Evolutionary conservation across 805 yeast species (phyloP), one percentile per base, ranked within the genome.

Genomic region (Saccharomyces mikatae): DNA sequence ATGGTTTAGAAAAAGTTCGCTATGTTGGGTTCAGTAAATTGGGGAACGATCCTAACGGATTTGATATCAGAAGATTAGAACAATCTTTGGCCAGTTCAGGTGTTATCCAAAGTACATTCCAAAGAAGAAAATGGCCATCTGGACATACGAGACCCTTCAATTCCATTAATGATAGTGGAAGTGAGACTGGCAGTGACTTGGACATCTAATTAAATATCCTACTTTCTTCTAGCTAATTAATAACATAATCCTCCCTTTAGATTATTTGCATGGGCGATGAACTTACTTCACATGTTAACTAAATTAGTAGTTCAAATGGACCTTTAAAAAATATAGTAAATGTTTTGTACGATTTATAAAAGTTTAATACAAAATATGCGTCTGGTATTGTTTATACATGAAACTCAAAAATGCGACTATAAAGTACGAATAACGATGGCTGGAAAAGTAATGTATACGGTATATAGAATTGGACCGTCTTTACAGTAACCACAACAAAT

Each of bases 1-100:
- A 78, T 41, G 91, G 91, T 1, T 68, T 75, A 47, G 92, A 87
- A 60, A 64, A 73, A 3, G 75, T 77, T 13, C 71, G 88, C 56
- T 62, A 87, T 4, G 76, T 87, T 4, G 96, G 96, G 5, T 84
- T 89, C 62, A 84, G 83, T 52, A 77, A 79, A 31, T 70, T 88
- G 47, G 79, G 82, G 29, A 75, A 74, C 36, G 71, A 76, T 50
- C 71, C 75, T 2, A 74, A 76, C 51, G 77, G 74, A 46, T 82
- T 84, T 60, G 62, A 74, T 2, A 60, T 79, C 8, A 76, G 73
- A 47, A 62, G 74, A 1, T 69, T 87, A 56, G 91, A 86, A 62
- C 63, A 58, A 2, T 63, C 71, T 22, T 57, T 78, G 14, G 17
- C 48, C 2, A 30, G 5, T 11, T 27, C 17, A 4, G 49, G 41